Evolutionary conservation across 2,329 filamentous ascomycete species (phyloP).

Genomic region (Ophiostoma piceae): DNA sequence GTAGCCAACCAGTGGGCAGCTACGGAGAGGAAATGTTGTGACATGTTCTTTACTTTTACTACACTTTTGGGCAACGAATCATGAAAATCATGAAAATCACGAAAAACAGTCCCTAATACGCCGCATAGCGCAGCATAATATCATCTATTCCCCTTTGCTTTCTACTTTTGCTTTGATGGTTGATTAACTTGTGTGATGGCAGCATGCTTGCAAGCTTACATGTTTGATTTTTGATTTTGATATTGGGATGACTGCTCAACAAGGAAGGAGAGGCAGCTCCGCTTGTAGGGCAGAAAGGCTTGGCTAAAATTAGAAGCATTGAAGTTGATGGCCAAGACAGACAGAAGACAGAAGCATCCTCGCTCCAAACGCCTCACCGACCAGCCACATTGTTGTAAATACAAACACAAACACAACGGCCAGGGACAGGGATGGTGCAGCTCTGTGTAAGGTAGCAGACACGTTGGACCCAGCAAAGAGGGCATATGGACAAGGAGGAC

Average conservation of each 20-base stretch:
- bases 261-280: background rate
- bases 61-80: slow-evolving; percentile 7
- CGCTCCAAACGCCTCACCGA: background rate
- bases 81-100: slow-evolving; percentile 10
- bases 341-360: background rate
- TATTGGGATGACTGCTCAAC: background rate
- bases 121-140: slow-evolving; percentile 2
- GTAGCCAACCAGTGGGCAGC: too few relatives aligned
- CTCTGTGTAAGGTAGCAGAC: background rate
- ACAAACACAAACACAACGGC: background rate
- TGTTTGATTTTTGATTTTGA: background rate
- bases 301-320: background rate
- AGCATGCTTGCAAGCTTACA: background rate
- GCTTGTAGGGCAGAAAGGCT: background rate
- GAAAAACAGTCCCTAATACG: slow-evolving; percentile 7
- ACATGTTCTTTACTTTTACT: background rate
- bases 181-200: background rate
- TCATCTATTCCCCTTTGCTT: background rate
- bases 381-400: background rate
- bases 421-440: background rate
- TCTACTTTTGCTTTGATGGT: background rate
- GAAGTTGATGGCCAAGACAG: background rate
- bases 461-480: too few relatives aligned
- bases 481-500: background rate
- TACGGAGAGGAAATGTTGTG: background rate